Evolutionary conservation across 2,329 filamentous ascomycete genomes (phyloP), one percentile per base, ranked within the genome.

Genomic region (Aureobasidium sp.): DNA sequence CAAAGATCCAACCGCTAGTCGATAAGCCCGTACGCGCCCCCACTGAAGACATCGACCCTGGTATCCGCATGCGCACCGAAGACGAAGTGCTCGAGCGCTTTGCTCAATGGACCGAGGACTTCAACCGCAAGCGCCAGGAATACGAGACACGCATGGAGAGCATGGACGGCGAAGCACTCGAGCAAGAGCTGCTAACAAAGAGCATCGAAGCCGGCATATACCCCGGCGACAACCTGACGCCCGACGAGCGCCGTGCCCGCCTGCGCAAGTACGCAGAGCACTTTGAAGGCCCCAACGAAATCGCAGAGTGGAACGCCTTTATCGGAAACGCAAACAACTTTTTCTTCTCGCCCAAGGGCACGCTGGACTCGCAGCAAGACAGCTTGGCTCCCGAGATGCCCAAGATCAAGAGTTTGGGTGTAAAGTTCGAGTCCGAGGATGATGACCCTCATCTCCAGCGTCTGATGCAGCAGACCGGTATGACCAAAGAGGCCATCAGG

Each of bases 1-100:
- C 88, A 64, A 82, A 83, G 63, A 82, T 93, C 66, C 84, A 90
- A 70, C 90, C 91, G 59, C 81, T 90, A 55, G 83, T 94, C 64
- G 93, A 97, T 77, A 83, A 87, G 72, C 84, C 66, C 66, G 51
- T 70, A 65, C 60, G 66, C 76, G 73, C 76, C 63, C 76, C 74
- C 51, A 74, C 76, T 36, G 71, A 76, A 73, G 62, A 81, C 69
- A 81, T 79, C 69, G 79, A 83, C 67, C 80, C 84, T 61, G 77
- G 79, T 56, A 80, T 86, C 64, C 77, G 82, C 65, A 82, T 87
- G 75, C 86, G 87, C 75, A 79, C 76, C 62, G 75, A 83, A 62
- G 81, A 84, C 66, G 85, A 90, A 71, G 83, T 87, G 65, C 74
- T 77, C 41, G 77, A 83, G 53, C 82, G 87, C 70, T 80, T 88